These are phyloP conservation scores for Fusarium nematophilum DNA, from an alignment of 2,329 filamentous ascomycete species.

Conservation along the genomic window DNA sequence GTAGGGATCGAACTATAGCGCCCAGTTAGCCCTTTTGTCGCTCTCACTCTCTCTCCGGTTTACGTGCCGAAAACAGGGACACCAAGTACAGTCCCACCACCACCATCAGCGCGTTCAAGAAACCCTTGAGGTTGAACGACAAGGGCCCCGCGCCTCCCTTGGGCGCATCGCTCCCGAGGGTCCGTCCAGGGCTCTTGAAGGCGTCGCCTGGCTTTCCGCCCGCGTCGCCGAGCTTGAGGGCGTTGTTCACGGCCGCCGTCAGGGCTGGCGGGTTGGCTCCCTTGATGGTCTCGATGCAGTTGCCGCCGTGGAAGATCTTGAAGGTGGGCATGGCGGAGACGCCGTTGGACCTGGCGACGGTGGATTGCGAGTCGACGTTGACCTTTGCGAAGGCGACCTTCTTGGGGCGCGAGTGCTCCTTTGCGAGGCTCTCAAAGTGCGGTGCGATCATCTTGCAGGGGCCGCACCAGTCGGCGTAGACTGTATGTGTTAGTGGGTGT, in stretches of 20 bases:
- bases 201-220: constrained; percentile 57
- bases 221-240: constrained; percentile 63
- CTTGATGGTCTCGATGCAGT: constrained; percentile 78
- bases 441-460: constrained; percentile 94
- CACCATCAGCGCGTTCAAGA: constrained; percentile 62
- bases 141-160: constrained; percentile 30
- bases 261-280: constrained; percentile 85
- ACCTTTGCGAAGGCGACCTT: constrained; percentile 92
- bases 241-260: constrained; percentile 79
- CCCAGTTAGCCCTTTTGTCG: constrained; percentile 35
- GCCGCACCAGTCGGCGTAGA: constrained; percentile 95
- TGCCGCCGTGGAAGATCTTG: constrained; percentile 84
- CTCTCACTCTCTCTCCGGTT: constrained; percentile 4
- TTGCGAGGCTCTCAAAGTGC: constrained; percentile 84
- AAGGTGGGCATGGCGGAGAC: constrained; percentile 95
- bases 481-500: constrained; percentile 58
- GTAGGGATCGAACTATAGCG: constrained; percentile 67
- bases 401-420: constrained; percentile 81
- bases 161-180: constrained; percentile 59
- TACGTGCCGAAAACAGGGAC: constrained; percentile 69
- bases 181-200: constrained; percentile 68
- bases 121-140: constrained; percentile 52
- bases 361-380: constrained; percentile 85
- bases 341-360: constrained; percentile 80
- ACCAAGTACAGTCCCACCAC: constrained; percentile 72